Conservation (phyloP, 192 early-diverging fungal genomes). For the Ambispora gerdemannii region DNA sequence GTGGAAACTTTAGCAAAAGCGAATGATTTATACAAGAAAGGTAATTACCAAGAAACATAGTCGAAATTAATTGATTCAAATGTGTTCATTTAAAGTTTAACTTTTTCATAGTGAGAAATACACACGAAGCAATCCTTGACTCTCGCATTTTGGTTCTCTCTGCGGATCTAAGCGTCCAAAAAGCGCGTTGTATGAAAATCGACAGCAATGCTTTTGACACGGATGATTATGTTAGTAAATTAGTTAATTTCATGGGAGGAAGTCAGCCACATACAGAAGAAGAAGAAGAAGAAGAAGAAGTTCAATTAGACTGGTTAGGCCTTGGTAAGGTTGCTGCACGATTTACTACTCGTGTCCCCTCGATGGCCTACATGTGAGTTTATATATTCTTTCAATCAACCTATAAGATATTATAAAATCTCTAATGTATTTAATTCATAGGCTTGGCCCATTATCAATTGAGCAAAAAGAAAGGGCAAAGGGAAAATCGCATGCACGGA, state of each 20-base stretch:
- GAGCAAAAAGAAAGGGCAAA: conserved; percentile 51
- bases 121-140: conserved; percentile 88
- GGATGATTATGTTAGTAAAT: conserved; percentile 69
- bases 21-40: conserved; percentile 38
- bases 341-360: conserved; percentile 56
- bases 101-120: conserved; percentile 58
- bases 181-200: conserved; percentile 71
- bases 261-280: too few species aligned
- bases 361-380: conserved; percentile 76
- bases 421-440: conserved; percentile 32
- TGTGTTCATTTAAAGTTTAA: background rate
- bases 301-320: conserved; percentile 54
- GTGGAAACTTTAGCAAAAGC: conserved; percentile 36
- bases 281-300: conserved; percentile 47
- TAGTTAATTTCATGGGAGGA: conserved; percentile 52
- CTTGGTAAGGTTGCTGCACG: conserved; percentile 54
- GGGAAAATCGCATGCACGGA: conserved; percentile 32
- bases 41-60: too few species aligned
- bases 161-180: conserved; percentile 72
- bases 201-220: conserved; percentile 73
- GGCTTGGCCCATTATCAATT: conserved; percentile 68
- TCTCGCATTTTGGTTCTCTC: conserved; percentile 73
- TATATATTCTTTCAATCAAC: too few species aligned
- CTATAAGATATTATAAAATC: too few species aligned
- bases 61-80: too few species aligned